Evolutionary conservation across 2,329 filamentous ascomycete genomes (phyloP), one percentile per base, ranked within the genome.

Genomic region (Rasamsonia emersonii): DNA sequence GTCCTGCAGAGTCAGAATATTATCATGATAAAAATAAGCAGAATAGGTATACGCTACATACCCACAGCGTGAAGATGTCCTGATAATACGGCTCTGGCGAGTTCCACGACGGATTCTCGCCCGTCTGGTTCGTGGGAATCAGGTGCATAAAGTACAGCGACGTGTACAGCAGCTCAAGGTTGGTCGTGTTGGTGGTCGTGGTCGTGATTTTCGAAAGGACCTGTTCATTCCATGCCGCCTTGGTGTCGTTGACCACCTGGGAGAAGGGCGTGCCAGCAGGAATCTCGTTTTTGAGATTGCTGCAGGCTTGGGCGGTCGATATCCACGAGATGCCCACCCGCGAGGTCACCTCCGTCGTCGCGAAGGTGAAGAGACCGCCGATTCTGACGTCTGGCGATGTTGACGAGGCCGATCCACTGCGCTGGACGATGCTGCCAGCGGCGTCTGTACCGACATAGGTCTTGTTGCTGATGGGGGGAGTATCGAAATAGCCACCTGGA

Each of bases 171-270:
- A 82, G 60, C 30, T 68, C 60, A 5, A 81, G 58, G 28, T 73
- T 77, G 0, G 65, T 68, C 9, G 53, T 48, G 45, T 79, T 67
- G 69, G 82, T 75, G 4, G 75, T 70, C 9, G 79, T 65, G 46
- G 84, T 84, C 10, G 77, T 67, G 2, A 78, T 78, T 26, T 75
- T 81, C 65, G 79, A 84, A 42, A 85, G 81, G 10, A 73, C 71
- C 47, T 83, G 82, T 6, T 68, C 49, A 27, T 62, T 63, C 80
- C 80, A 85, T 0, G 64, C 69, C 5, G 62, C 53, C 19, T 71
- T 64, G 0, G 79, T 79, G 2, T 67, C 64, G 2, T 51, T 42
- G 2, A 67, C 62, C 0, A 75, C 65, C 2, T 46, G 53, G 0
- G 73, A 61, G 38, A 86, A 83, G 45, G 80, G 5, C 0, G 77